These are phyloP conservation scores for Coffea canephora DNA, from an alignment of 257 asterid species.

Conservation along the genomic window DNA sequence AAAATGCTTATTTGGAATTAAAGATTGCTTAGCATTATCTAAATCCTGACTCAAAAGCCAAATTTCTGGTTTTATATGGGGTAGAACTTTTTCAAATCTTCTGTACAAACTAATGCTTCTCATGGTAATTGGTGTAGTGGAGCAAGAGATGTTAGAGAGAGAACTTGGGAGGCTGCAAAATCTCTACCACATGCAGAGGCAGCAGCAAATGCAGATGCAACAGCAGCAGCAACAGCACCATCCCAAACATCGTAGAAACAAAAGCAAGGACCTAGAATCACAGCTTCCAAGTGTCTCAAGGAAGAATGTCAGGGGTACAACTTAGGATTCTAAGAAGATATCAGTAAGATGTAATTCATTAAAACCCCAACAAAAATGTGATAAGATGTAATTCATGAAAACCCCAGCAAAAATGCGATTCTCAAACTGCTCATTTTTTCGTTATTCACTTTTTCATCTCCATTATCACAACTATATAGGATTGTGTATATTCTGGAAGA, in stretches of 20 bases:
- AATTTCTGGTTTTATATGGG: background rate
- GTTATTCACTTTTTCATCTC: background rate
- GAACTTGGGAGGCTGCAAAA: conserved; percentile 75
- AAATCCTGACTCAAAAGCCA: background rate
- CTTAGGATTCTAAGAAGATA: conserved; percentile 31
- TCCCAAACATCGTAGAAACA: conserved; percentile 47
- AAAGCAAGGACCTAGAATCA: conserved; percentile 43
- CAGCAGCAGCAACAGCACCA: conserved; percentile 40
- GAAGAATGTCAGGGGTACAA: conserved; percentile 36
- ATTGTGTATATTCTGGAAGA: background rate
- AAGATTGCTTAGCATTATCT: background rate
- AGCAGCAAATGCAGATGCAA: conserved; percentile 47
- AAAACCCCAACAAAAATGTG: background rate
- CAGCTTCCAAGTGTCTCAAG: conserved; percentile 26
- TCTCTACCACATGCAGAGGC: conserved; percentile 49
- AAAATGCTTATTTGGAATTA: too few relatives aligned
- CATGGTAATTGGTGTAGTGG: conserved; percentile 47
- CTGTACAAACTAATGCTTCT: background rate
- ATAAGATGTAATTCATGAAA: background rate
- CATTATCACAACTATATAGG: conserved; percentile 2
- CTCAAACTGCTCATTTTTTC: background rate
- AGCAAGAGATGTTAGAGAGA: conserved; percentile 81
- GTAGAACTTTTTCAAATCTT: background rate
- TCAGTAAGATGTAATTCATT: conserved; percentile 2
- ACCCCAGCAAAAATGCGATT: background rate